Conservation (phyloP, 208 protist genomes). For the Strigomonas galati region DNA sequence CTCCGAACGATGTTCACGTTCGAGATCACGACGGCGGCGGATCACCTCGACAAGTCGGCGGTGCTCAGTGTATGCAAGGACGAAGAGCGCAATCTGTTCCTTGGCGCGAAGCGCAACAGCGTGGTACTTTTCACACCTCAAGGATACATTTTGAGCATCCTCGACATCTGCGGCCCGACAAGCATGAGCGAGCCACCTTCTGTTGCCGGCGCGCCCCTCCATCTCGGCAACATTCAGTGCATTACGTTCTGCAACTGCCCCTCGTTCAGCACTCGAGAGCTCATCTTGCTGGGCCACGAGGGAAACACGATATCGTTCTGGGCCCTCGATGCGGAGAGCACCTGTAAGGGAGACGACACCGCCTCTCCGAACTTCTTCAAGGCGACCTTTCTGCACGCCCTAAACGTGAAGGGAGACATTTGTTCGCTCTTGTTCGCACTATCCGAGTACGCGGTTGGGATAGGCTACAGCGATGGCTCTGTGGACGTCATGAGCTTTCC, state of each 20-base stretch:
- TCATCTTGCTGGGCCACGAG: constrained; percentile 32
- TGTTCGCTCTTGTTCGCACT: not conserved
- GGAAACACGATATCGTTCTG: constrained; percentile 24
- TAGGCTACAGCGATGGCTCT: not conserved
- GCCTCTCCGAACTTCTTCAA: not conserved
- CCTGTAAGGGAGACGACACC: not conserved
- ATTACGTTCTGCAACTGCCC: constrained; percentile 27
- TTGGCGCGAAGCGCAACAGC: constrained; percentile 30
- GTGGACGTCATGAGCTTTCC: constrained; percentile 6
- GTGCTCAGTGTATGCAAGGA: constrained; percentile 34
- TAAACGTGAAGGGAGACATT: not conserved
- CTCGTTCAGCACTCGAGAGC: constrained; percentile 22
- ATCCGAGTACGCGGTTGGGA: not conserved
- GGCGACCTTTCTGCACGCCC: constrained; percentile 2
- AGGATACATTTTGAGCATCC: constrained; percentile 33
- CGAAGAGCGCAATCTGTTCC: constrained; percentile 27
- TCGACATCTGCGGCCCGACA: constrained; percentile 11
- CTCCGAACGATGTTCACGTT: constrained; percentile 37
- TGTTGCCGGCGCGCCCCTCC: not conserved
- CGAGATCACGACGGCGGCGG: constrained; percentile 14
- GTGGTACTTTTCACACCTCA: constrained; percentile 34
- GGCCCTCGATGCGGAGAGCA: constrained; percentile 3
- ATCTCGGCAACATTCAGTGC: constrained; percentile 8
- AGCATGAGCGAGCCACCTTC: not conserved
- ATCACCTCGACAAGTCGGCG: constrained; percentile 21